These are phyloP conservation scores for Cladosporium sp. DNA, from an alignment of 2,329 filamentous ascomycete genomes.

Conservation along the genomic window DNA sequence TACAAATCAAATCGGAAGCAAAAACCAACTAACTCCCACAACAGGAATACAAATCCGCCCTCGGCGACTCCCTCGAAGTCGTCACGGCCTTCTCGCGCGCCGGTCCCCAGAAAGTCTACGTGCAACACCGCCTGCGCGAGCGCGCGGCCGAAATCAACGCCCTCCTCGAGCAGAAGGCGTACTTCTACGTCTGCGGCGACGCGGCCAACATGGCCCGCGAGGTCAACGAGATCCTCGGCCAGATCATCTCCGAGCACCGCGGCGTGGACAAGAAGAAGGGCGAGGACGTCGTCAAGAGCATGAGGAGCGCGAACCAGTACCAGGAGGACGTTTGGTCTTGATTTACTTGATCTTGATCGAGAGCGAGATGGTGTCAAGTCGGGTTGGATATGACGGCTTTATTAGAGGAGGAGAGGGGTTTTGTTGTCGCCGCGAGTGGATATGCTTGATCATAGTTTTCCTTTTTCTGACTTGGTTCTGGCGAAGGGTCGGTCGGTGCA, in stretches of 20 bases:
- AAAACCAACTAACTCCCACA: neutral
- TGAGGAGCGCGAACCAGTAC: constrained; percentile 93
- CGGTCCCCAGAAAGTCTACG: constrained; percentile 82
- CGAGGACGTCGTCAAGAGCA: constrained; percentile 94
- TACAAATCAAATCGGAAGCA: neutral
- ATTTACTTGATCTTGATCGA: neutral
- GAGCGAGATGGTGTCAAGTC: too few species aligned
- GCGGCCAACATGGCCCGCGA: constrained; percentile 71
- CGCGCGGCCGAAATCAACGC: constrained; percentile 79
- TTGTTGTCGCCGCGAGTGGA: too few species aligned
- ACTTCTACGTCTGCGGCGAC: constrained; percentile 98
- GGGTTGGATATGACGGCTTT: too few species aligned
- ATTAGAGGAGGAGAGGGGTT: too few species aligned
- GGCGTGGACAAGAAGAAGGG: constrained; percentile 80
- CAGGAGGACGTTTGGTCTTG: constrained; percentile 73
- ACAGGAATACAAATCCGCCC: constrained; percentile 74
- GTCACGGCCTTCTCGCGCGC: constrained; percentile 96
- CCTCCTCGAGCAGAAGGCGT: constrained; percentile 79
- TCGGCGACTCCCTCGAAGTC: constrained; percentile 86
- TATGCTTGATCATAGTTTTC: too few species aligned
- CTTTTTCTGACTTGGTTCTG: too few species aligned
- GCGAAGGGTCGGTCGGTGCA: too few species aligned
- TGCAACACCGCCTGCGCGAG: constrained; percentile 88
- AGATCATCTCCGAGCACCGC: constrained; percentile 82
- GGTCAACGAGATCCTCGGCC: constrained; percentile 66